Conservation (phyloP, 768 basidiomycete genomes). For the Boletellus emodensis region DNA sequence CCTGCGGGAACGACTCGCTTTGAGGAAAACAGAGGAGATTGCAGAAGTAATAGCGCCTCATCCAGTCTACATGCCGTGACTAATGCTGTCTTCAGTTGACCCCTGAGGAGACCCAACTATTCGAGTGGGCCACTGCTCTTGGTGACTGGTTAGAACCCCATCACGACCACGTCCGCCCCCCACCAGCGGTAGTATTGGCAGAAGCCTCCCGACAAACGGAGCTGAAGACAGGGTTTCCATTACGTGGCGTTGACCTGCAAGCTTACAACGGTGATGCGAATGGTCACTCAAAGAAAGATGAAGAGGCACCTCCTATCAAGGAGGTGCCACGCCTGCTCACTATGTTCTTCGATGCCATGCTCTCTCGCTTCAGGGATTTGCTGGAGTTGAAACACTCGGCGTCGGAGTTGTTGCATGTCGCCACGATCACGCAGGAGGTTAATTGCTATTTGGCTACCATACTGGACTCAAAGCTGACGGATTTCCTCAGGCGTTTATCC, state of each 20-base stretch:
- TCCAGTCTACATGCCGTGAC: neutral
- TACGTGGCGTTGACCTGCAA: conserved; percentile 57
- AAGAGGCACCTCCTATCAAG: conserved; percentile 62
- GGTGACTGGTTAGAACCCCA: conserved; percentile 76
- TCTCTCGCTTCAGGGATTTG: conserved; percentile 45
- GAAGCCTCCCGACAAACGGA: conserved; percentile 73
- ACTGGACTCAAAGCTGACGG: neutral
- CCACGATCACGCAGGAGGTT: conserved; percentile 74
- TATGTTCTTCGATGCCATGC: conserved; percentile 61
- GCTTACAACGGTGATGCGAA: conserved; percentile 30
- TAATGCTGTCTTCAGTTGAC: conserved; percentile 50
- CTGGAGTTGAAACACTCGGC: conserved; percentile 39
- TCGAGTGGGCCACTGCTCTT: conserved; percentile 57
- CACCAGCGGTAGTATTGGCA: conserved; percentile 63
- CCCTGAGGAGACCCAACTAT: conserved; percentile 51
- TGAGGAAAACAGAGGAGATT: conserved; percentile 47
- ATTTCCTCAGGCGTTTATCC: conserved; percentile 56
- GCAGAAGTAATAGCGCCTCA: conserved; percentile 42
- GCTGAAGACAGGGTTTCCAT: conserved; percentile 62
- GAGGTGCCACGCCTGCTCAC: conserved; percentile 54
- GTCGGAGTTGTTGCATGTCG: conserved; percentile 65
- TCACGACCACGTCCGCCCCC: conserved; percentile 70
- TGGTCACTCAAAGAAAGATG: conserved; percentile 60
- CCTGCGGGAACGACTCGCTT: conserved; percentile 54
- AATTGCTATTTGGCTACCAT: neutral